Evolutionary conservation across 2,329 filamentous ascomycete species (phyloP).

Genomic region (Colletotrichum aenigma): DNA sequence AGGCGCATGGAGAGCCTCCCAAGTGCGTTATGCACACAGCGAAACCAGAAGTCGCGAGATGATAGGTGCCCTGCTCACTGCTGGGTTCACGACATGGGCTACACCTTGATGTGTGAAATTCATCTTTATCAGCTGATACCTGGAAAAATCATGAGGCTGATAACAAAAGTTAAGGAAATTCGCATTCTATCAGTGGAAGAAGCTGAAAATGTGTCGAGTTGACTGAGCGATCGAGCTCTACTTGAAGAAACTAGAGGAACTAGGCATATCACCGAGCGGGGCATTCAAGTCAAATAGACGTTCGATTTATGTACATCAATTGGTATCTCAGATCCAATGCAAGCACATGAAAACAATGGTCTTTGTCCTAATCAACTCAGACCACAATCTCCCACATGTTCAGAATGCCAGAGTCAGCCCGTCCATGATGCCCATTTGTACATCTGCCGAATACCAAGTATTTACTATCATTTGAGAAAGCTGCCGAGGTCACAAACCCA

Average conservation of each 20-base stretch:
- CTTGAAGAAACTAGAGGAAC: background rate
- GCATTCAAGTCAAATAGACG: background rate
- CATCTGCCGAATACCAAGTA: conserved; percentile 4
- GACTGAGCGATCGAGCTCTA: background rate
- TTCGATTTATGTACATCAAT: accelerated
- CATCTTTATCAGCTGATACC: background rate
- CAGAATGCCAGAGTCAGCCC: background rate
- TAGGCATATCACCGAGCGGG: background rate
- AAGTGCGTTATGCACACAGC: background rate
- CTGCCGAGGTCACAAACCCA: conserved; percentile 11
- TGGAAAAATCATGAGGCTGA: background rate
- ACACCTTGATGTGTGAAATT: background rate
- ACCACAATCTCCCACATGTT: conserved; percentile 3
- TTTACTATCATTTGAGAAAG: background rate
- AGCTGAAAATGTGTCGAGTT: background rate
- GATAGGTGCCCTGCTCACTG: background rate
- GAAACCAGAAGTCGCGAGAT: background rate
- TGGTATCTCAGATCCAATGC: background rate
- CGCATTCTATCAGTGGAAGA: background rate
- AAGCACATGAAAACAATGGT: background rate
- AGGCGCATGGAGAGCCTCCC: background rate
- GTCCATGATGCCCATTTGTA: background rate
- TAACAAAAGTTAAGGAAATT: background rate
- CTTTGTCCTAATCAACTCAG: background rate
- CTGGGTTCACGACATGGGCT: background rate